Percentiles rank a stretch among this genome's conserved stretches.
Evolutionary conservation across 1,284 basidiomycete species (phyloP).

Genomic region (Naganishia liquefaciens): DNA sequence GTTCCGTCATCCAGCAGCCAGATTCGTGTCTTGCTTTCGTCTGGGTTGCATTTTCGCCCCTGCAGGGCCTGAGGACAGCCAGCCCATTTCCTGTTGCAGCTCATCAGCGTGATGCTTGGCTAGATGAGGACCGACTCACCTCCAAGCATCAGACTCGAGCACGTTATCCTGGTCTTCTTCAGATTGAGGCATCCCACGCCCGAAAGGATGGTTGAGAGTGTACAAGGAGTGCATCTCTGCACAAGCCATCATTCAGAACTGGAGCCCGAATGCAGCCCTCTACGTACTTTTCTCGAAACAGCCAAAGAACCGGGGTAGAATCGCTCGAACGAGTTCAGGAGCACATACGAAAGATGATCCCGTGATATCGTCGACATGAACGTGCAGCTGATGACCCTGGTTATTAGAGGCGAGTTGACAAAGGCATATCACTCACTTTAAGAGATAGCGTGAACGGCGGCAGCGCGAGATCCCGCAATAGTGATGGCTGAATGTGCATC

Average conservation of each 20-base stretch:
- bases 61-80: slow-evolving; percentile 35
- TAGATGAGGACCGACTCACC: slow-evolving; percentile 9
- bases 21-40: slow-evolving; percentile 25
- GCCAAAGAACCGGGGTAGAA: slow-evolving; percentile 30
- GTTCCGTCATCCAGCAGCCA: slow-evolving; percentile 30
- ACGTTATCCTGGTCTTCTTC: neutral
- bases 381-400: slow-evolving; percentile 26
- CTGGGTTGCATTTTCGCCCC: slow-evolving; percentile 17
- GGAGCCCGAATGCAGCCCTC: neutral
- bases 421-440: slow-evolving; percentile 3
- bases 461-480: slow-evolving; percentile 12
- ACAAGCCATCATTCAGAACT: too few relatives aligned
- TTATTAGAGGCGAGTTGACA: neutral
- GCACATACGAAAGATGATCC: slow-evolving; percentile 31
- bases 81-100: slow-evolving; percentile 23
- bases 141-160: slow-evolving; percentile 26
- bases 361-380: slow-evolving; percentile 29
- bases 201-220: slow-evolving; percentile 34
- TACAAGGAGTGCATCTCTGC: slow-evolving; percentile 35
- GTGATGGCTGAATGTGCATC: slow-evolving; percentile 29
- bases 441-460: slow-evolving; percentile 19
- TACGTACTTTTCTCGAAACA: slow-evolving; percentile 30
- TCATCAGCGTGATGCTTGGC: neutral
- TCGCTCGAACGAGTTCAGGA: slow-evolving; percentile 32
- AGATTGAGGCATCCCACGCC: slow-evolving; percentile 20